These are phyloP conservation scores for Colletotrichum tanaceti DNA, from an alignment of 2,329 filamentous ascomycete genomes.

Conservation along the genomic window DNA sequence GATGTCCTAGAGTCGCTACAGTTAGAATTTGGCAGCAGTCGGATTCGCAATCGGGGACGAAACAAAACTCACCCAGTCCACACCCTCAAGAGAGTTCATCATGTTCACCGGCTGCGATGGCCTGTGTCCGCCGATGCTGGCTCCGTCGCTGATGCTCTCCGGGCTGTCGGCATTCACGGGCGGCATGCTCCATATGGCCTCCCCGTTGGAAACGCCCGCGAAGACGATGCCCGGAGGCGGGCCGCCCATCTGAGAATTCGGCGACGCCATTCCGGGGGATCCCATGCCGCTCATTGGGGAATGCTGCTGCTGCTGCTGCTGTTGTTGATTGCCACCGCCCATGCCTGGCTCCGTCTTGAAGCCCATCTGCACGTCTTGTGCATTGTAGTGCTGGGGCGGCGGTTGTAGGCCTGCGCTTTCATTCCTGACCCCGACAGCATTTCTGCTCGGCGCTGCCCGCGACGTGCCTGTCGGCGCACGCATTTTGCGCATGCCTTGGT, in stretches of 20 bases:
- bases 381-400: constrained; percentile 35
- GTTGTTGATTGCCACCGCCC: constrained; percentile 19
- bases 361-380: constrained; percentile 30
- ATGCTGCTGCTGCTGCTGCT: constrained; percentile 9
- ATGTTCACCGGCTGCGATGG: constrained; percentile 36
- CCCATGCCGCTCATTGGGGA: constrained; percentile 28
- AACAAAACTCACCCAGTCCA: constrained; percentile 71
- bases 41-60: constrained; percentile 4
- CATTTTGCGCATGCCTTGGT: constrained; percentile 68
- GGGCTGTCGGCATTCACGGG: constrained; percentile 55
- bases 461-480: constrained; percentile 62
- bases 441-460: constrained; percentile 51
- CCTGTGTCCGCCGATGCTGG: constrained; percentile 45
- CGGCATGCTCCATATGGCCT: constrained; percentile 59
- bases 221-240: constrained; percentile 53
- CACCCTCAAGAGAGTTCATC: constrained; percentile 57
- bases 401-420: constrained; percentile 39
- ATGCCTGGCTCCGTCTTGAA: constrained; percentile 39
- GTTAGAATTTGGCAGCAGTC: constrained; percentile 11
- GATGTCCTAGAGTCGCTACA: constrained; percentile 46
- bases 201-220: constrained; percentile 60
- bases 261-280: constrained; percentile 31
- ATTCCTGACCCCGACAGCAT: constrained; percentile 48
- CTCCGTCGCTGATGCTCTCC: constrained; percentile 56
- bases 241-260: constrained; percentile 31